phyloP scores from a whole-genome alignment of 768 basidiomycete species.

The Porphyrellus cyaneotinctus region DNA sequence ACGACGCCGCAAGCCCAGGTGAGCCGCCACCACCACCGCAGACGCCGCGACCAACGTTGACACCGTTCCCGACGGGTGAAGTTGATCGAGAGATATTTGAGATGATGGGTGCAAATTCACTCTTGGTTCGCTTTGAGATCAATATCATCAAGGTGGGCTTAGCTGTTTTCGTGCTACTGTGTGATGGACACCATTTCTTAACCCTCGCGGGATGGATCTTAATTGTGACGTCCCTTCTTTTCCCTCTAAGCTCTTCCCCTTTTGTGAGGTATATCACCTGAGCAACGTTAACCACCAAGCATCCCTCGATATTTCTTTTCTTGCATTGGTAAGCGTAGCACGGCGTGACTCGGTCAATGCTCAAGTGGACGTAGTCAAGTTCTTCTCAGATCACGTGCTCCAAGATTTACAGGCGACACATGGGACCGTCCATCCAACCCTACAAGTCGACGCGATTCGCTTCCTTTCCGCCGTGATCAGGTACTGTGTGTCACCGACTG shows the following conservation, averaged over 20 bases:
- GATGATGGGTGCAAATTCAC: slow-evolving; percentile 64
- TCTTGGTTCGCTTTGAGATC: slow-evolving; percentile 94
- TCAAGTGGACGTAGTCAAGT: no score
- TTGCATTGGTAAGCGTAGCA: no score
- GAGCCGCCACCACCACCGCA: slow-evolving; percentile 15
- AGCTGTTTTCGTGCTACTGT: neutral
- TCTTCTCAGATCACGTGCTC: no score
- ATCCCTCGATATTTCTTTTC: no score
- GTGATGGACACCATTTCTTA: no score
- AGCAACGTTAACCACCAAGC: no score
- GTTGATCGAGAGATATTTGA: slow-evolving; percentile 69
- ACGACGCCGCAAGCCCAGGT: slow-evolving; percentile 18
- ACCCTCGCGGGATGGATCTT: no score
- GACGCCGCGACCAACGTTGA: slow-evolving; percentile 38
- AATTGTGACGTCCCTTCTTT: no score
- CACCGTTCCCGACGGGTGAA: slow-evolving; percentile 61
- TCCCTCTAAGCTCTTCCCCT: no score
- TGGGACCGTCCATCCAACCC: slow-evolving; percentile 75
- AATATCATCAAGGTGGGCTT: slow-evolving; percentile 88
- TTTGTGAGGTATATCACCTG: no score
- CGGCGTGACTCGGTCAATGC: no score
- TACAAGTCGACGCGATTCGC: slow-evolving; percentile 95
- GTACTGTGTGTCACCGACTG: neutral
- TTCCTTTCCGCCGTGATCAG: slow-evolving; percentile 99
- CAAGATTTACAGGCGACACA: slow-evolving; percentile 67